A percentile compares a stretch with the other conserved stretches of the same genome.
Conservation (phyloP, 805 yeast genomes). For the Schizosaccharomyces octosporus region DNA sequence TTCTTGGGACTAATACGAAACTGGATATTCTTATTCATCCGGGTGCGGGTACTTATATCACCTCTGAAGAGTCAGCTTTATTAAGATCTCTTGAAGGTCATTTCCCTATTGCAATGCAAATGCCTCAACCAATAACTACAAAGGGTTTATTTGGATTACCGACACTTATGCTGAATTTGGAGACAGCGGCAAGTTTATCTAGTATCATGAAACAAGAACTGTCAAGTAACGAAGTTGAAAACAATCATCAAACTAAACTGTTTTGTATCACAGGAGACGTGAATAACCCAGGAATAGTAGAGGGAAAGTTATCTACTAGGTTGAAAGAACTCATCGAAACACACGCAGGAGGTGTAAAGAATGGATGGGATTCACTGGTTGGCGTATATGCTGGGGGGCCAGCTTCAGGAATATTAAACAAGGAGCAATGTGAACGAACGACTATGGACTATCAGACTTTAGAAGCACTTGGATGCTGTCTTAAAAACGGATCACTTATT, state of each 20-base stretch:
- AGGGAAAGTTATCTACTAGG: conserved; percentile 83
- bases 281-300: conserved; percentile 78
- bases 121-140: conserved; percentile 91
- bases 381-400: conserved; percentile 83
- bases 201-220: conserved; percentile 76
- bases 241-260: conserved; percentile 62
- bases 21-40: conserved; percentile 69
- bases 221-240: conserved; percentile 56
- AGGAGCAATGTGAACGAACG: conserved; percentile 37
- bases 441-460: conserved; percentile 76
- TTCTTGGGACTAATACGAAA: conserved; percentile 68
- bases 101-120: conserved; percentile 80
- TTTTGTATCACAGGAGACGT: conserved; percentile 78
- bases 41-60: conserved; percentile 82
- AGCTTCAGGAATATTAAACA: conserved; percentile 62
- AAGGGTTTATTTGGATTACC: conserved; percentile 82
- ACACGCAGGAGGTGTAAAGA: conserved; percentile 76
- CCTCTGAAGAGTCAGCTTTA: conserved; percentile 81
- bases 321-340: conserved; percentile 58
- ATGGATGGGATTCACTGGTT: conserved; percentile 78
- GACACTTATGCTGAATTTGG: conserved; percentile 74
- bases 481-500: conserved; percentile 83
- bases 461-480: conserved; percentile 63
- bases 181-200: conserved; percentile 76
- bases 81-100: conserved; percentile 78